Evolutionary conservation across 2,329 filamentous ascomycete genomes (phyloP), one percentile per base, ranked within the genome.

Genomic region (Ophiostoma himal-ulmi): DNA sequence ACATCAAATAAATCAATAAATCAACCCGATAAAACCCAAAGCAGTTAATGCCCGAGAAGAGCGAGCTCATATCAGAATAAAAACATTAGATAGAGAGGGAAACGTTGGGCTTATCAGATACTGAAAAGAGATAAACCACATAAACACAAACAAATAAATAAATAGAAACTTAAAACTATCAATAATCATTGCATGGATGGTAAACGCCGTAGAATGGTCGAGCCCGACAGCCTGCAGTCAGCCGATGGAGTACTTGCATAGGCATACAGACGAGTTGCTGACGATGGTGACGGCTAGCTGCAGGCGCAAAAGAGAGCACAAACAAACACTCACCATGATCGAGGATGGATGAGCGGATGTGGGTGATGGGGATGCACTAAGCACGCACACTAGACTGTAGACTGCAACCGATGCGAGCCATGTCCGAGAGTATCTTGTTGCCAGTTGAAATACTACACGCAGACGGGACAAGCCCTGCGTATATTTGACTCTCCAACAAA

Each of bases 361-460:
- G 52, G 52, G 8, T 22, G 22, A 6, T 17, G 52, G 52, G 22
- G 30, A 30, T 11, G 52, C 52, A 57, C 52, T 13, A 26, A 30
- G 52, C 52, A 57, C 52, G 44, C 44, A 48, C 52, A 26, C 52
- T 22, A 26, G n/a, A 57, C 52, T 57, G 52, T n/a, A 26, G 52
- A 57, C 52, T 57, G 26, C 22, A 57, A 26, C 52, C 52, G 52
- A 57, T 57, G 52, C 52, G 52, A 57, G 52, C 52, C 22, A 57
- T 57, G 52, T 57, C 52, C 52, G 22, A 57, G 22, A 22, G 52
- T 57, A 48, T 66, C 14, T 39, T 36, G 14, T 54, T 48, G 14
- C 11, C 26, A n/a, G 54, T 20, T 48, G 39, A 57, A 22, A 69
- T 64, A 69, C 52, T 57, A 57, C 52, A 57, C n/a, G 22, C 52